A percentile compares a stretch with the other conserved stretches of the same genome.
phyloP scores from a whole-genome alignment of 2,329 filamentous ascomycete species.

The Nemania diffusa region DNA sequence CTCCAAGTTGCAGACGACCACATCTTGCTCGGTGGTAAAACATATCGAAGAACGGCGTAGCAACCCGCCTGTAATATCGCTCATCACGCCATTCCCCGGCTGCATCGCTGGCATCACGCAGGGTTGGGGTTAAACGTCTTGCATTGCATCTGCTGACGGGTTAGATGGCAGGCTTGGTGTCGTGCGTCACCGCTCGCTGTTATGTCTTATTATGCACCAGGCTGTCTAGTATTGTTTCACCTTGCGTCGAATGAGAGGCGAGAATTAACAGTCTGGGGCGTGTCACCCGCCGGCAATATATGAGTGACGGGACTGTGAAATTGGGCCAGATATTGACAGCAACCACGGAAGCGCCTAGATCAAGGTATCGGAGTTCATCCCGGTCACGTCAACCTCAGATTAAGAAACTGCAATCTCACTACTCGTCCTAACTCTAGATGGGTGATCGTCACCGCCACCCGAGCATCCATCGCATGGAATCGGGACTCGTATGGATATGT shows the following conservation, averaged over 20 bases:
- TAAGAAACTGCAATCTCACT: background rate
- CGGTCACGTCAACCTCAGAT: background rate
- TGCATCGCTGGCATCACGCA: background rate
- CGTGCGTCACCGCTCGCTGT: slow-evolving; percentile 10
- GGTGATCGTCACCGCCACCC: background rate
- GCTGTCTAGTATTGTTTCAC: background rate
- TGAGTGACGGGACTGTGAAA: background rate
- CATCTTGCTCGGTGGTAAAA: background rate
- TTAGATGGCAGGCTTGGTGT: background rate
- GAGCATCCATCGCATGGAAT: background rate
- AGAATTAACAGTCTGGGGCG: background rate
- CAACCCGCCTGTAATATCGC: background rate
- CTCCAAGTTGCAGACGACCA: background rate
- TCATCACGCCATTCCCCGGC: background rate
- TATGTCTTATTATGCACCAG: slow-evolving; percentile 4
- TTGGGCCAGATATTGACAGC: background rate
- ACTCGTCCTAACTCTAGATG: background rate
- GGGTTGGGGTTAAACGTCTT: background rate
- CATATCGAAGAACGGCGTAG: background rate
- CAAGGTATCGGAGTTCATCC: background rate
- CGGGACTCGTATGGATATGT: background rate
- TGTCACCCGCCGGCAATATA: background rate
- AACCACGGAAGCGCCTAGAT: background rate
- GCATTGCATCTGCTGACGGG: slow-evolving; percentile 12
- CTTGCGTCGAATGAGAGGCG: background rate